Evolutionary conservation across 2,329 filamentous ascomycete species (phyloP).

Genomic region (Alternaria consortialis): DNA sequence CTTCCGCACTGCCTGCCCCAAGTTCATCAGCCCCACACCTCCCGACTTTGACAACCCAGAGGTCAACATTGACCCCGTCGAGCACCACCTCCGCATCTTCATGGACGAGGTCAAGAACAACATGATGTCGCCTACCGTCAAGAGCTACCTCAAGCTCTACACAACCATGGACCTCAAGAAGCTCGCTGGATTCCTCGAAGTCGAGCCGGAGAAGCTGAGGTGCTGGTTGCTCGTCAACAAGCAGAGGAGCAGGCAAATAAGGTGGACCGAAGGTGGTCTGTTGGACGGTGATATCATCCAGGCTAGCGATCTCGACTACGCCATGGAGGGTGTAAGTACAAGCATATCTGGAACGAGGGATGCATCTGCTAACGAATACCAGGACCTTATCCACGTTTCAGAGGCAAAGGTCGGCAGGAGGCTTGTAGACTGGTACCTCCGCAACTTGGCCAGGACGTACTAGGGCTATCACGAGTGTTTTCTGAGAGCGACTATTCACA

Average conservation of each 20-base stretch:
- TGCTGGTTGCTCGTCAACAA: conserved; percentile 97
- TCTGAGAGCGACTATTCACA: conserved; percentile 13
- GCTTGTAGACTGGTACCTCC: conserved; percentile 98
- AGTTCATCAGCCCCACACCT: conserved; percentile 97
- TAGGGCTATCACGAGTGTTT: conserved; percentile 55
- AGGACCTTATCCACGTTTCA: conserved; percentile 98
- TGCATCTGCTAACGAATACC: conserved; percentile 31
- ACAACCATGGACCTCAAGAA: conserved; percentile 99
- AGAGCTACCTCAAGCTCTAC: conserved; percentile 98
- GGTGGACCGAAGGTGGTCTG: conserved; percentile 90
- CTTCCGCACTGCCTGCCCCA: conserved; percentile 96
- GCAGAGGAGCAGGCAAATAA: conserved; percentile 95
- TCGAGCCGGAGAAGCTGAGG: conserved; percentile 93
- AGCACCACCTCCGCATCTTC: conserved; percentile 97
- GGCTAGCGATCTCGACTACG: conserved; percentile 95
- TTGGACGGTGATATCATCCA: conserved; percentile 93
- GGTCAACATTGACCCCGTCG: conserved; percentile 93
- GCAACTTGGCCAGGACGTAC: conserved; percentile 95
- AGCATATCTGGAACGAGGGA: neutral
- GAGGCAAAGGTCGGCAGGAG: conserved; percentile 98
- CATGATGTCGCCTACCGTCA: conserved; percentile 96
- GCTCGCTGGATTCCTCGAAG: conserved; percentile 94
- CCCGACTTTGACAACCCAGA: conserved; percentile 98
- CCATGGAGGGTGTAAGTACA: conserved; percentile 85
- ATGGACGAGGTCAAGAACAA: conserved; percentile 99